A percentile compares a stretch with the other conserved stretches of the same genome.
phyloP scores from a whole-genome alignment of 306 rosid genomes.

The Potentilla sterilis region DNA sequence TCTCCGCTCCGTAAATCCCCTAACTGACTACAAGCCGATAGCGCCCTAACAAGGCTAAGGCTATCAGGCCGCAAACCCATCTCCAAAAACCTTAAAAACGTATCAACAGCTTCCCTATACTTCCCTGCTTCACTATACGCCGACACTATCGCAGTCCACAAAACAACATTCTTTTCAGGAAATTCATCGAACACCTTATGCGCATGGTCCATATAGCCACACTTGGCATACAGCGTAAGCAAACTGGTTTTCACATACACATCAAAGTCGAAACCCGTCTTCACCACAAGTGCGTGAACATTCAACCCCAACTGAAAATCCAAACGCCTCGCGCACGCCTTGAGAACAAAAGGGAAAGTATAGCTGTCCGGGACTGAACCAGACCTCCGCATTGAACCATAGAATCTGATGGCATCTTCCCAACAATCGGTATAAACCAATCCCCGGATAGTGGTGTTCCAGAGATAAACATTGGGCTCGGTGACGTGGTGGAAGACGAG shows the following conservation, averaged over 20 bases:
- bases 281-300: conserved; percentile 53
- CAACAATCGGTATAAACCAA: conserved; percentile 50
- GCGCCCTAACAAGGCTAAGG: conserved; percentile 47
- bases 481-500: conserved; percentile 39
- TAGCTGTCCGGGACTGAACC: conserved; percentile 39
- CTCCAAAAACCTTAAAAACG: conserved; percentile 48
- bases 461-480: conserved; percentile 44
- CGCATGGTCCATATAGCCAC: conserved; percentile 40
- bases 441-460: conserved; percentile 66
- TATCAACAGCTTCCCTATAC: conserved; percentile 45
- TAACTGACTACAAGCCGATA: conserved; percentile 46
- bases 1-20: conserved; percentile 57
- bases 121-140: conserved; percentile 44
- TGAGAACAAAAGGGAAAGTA: conserved; percentile 61
- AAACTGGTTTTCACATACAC: conserved; percentile 60
- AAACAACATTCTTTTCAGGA: conserved; percentile 53
- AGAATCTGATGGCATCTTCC: conserved; percentile 36
- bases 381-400: conserved; percentile 41
- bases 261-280: conserved; percentile 52
- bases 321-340: conserved; percentile 54
- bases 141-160: conserved; percentile 64
- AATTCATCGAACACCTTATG: conserved; percentile 59
- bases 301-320: conserved; percentile 38
- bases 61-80: conserved; percentile 68
- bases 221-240: conserved; percentile 45